Evolutionary conservation across 2,329 filamentous ascomycete genomes (phyloP).

Genomic region (Alternaria ventricosa): DNA sequence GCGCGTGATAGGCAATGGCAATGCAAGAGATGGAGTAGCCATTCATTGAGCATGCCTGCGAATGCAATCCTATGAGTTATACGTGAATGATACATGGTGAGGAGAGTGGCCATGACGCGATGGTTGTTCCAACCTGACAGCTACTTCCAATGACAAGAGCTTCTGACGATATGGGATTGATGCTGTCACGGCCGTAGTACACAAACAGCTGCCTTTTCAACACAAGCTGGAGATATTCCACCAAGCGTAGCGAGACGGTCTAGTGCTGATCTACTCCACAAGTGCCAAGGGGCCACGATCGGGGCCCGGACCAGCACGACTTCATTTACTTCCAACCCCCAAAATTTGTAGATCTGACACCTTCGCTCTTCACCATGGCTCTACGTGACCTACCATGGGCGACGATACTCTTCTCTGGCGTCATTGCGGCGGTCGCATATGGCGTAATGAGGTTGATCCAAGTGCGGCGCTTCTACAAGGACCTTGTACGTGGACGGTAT

Average conservation of each 20-base stretch:
- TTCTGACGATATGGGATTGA: background rate
- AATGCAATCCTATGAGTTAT: background rate
- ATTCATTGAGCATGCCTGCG: background rate
- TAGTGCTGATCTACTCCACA: background rate
- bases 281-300: background rate
- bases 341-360: background rate
- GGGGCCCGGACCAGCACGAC: background rate
- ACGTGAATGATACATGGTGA: background rate
- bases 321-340: background rate
- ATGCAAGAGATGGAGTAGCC: background rate
- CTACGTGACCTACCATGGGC: constrained; percentile 19
- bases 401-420: constrained; percentile 11
- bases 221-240: background rate
- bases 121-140: too few relatives aligned
- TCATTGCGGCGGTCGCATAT: constrained; percentile 25
- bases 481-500: constrained; percentile 23
- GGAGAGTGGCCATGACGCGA: too few relatives aligned
- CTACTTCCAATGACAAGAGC: background rate
- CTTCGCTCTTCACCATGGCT: constrained; percentile 4
- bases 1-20: background rate
- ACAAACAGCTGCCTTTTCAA: background rate
- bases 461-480: constrained; percentile 30
- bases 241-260: background rate
- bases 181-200: background rate
- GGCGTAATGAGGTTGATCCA: constrained; percentile 24